Evolutionary conservation across 176 grass and related monocot species (phyloP).

Genomic region (Zoysia japonica): DNA sequence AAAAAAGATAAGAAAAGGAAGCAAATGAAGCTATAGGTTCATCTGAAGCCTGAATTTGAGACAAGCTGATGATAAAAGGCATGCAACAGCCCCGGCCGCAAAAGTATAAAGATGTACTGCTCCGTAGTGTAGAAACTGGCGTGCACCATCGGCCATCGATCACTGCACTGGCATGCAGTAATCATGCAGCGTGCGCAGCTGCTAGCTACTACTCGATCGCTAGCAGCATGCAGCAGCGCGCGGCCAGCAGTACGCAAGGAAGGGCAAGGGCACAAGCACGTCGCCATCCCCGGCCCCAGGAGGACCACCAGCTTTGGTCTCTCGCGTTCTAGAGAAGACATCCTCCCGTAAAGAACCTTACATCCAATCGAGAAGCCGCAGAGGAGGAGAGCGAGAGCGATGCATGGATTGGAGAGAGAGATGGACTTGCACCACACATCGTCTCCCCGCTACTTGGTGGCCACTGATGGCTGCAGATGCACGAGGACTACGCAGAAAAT

Average conservation of each 20-base stretch:
- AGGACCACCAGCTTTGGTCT: conserved; percentile 47
- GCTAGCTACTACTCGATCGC: too few relatives aligned
- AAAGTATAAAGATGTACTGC: conserved; percentile 15
- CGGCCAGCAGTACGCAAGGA: neutral
- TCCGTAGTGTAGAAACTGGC: conserved; percentile 5
- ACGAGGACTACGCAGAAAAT: conserved; percentile 17
- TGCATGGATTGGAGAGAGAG: neutral
- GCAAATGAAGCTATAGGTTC: too few relatives aligned
- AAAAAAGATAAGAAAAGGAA: too few relatives aligned
- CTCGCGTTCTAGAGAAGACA: conserved; percentile 70
- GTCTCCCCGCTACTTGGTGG: conserved; percentile 45
- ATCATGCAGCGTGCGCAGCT: conserved; percentile 30
- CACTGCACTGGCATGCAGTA: conserved; percentile 23
- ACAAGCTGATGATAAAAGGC: neutral
- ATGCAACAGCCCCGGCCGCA: neutral
- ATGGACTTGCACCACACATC: conserved; percentile 47
- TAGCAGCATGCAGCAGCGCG: too few relatives aligned
- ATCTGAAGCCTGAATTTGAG: too few relatives aligned
- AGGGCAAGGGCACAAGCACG: neutral
- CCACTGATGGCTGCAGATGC: conserved; percentile 56
- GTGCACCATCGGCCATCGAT: too few relatives aligned
- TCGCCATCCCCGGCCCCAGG: conserved; percentile 43
- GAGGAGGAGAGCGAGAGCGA: conserved; percentile 41
- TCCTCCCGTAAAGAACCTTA: conserved; percentile 43
- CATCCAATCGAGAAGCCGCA: conserved; percentile 38